Conservation (phyloP, 2,329 filamentous ascomycete species). For the Fusarium citri region DNA sequence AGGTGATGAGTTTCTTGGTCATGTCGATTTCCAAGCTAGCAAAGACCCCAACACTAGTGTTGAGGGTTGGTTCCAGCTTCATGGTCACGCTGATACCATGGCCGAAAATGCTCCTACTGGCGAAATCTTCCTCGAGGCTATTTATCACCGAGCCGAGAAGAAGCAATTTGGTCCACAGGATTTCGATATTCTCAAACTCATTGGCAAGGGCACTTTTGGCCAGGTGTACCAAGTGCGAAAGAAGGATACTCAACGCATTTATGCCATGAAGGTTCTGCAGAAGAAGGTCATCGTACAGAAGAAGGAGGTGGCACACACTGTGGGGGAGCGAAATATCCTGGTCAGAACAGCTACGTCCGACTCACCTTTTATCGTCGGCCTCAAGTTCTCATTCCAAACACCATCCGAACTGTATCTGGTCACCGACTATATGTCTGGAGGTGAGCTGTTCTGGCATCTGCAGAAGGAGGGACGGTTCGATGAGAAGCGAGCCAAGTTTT, state of each 20-base stretch:
- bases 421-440: conserved; percentile 99
- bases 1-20: conserved; percentile 91
- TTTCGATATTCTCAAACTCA: conserved; percentile 94
- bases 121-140: conserved; percentile 88
- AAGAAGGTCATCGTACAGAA: conserved; percentile 99
- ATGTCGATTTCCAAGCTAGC: conserved; percentile 82
- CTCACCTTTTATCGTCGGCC: conserved; percentile 95
- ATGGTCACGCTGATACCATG: conserved; percentile 77
- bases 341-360: conserved; percentile 96
- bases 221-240: conserved; percentile 99
- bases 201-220: conserved; percentile 97
- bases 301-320: conserved; percentile 97
- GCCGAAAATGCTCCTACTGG: conserved; percentile 81
- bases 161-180: conserved; percentile 94
- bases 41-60: conserved; percentile 75
- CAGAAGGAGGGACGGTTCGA: conserved; percentile 97
- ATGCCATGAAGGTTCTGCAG: conserved; percentile 98
- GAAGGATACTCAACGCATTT: conserved; percentile 94
- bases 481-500: conserved; percentile 95
- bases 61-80: conserved; percentile 86
- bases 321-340: conserved; percentile 96
- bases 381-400: conserved; percentile 99
- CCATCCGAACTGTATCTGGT: conserved; percentile 97
- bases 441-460: conserved; percentile 97
- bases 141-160: conserved; percentile 88